phyloP scores from a whole-genome alignment of 495 filamentous ascomycete genomes.

The Penicillium salamii region DNA sequence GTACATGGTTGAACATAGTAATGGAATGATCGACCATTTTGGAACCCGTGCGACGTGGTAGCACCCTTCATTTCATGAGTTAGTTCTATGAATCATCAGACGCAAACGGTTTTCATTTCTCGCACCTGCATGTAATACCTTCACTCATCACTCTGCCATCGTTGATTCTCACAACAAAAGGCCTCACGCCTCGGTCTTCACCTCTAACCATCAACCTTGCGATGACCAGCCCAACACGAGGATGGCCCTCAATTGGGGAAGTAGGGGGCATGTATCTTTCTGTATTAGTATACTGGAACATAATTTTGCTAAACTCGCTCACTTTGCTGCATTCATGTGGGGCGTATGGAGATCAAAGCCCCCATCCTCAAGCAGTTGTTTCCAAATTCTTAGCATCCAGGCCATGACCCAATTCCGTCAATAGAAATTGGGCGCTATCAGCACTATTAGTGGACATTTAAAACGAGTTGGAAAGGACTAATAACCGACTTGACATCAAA shows the following conservation, averaged over 20 bases:
- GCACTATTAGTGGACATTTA: neutral
- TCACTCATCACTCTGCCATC: conserved; percentile 24
- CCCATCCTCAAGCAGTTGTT: conserved; percentile 29
- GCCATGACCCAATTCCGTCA: conserved; percentile 33
- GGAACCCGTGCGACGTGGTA: conserved; percentile 22
- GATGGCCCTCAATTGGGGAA: conserved; percentile 17
- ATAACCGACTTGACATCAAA: conserved; percentile 24
- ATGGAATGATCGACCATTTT: conserved; percentile 31
- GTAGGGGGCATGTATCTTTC: neutral
- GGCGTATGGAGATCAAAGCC: conserved; percentile 15
- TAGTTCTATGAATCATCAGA: no score
- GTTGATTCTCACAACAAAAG: conserved; percentile 28
- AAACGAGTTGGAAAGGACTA: neutral
- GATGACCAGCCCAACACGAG: conserved; percentile 29
- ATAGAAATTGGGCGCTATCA: conserved; percentile 24
- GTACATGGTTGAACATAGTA: conserved; percentile 31
- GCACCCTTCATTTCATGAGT: no score
- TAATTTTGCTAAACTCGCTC: neutral
- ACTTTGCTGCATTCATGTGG: neutral
- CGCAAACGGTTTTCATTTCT: no score
- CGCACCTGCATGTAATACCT: no score
- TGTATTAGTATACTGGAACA: no score
- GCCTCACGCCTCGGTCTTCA: conserved; percentile 25
- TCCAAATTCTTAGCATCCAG: conserved; percentile 32
- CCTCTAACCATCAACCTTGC: conserved; percentile 21